Percentiles rank a stretch among this genome's conserved stretches.
Evolutionary conservation across 2,329 filamentous ascomycete genomes (phyloP).

Genomic region (Aspergillus phoenicis): DNA sequence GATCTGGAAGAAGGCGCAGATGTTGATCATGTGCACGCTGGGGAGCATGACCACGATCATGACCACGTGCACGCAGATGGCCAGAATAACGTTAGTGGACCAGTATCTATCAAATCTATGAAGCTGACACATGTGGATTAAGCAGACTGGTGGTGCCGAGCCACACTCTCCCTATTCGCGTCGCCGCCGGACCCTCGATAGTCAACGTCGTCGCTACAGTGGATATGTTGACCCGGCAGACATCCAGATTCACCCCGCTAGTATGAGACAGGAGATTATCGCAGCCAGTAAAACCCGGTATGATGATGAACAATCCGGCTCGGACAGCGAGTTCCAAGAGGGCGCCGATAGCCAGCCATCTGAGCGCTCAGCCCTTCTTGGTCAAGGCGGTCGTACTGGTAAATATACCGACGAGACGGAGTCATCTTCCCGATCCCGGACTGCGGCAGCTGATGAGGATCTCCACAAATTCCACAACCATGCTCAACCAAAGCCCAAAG

Average conservation of each 20-base stretch:
- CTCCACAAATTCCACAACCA: slow-evolving; percentile 77
- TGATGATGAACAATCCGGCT: slow-evolving; percentile 56
- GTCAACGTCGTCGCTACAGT: slow-evolving; percentile 37
- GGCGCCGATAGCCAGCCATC: slow-evolving; percentile 53
- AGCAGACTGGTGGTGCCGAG: slow-evolving; percentile 24
- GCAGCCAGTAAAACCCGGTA: slow-evolving; percentile 71
- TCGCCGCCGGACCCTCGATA: slow-evolving; percentile 32
- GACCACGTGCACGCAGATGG: slow-evolving; percentile 51
- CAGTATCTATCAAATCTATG: background rate
- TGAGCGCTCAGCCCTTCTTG: slow-evolving; percentile 42
- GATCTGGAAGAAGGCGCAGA: slow-evolving; percentile 51
- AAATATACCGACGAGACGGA: slow-evolving; percentile 38
- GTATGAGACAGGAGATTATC: slow-evolving; percentile 90
- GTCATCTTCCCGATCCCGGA: slow-evolving; percentile 13
- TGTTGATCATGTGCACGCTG: slow-evolving; percentile 46
- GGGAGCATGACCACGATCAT: slow-evolving; percentile 45
- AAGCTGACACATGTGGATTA: slow-evolving; percentile 24
- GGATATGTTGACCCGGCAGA: slow-evolving; percentile 63
- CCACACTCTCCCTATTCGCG: slow-evolving; percentile 33
- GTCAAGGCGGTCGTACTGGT: slow-evolving; percentile 45
- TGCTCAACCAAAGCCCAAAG: slow-evolving; percentile 65
- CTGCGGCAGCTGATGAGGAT: slow-evolving; percentile 33
- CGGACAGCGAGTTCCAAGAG: slow-evolving; percentile 58
- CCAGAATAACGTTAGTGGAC: slow-evolving; percentile 11
- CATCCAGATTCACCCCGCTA: slow-evolving; percentile 83